A percentile compares a stretch with the other conserved stretches of the same genome.
Evolutionary conservation across 139 green algal species (phyloP).

Genomic region (Ettlia oleoabundans): DNA sequence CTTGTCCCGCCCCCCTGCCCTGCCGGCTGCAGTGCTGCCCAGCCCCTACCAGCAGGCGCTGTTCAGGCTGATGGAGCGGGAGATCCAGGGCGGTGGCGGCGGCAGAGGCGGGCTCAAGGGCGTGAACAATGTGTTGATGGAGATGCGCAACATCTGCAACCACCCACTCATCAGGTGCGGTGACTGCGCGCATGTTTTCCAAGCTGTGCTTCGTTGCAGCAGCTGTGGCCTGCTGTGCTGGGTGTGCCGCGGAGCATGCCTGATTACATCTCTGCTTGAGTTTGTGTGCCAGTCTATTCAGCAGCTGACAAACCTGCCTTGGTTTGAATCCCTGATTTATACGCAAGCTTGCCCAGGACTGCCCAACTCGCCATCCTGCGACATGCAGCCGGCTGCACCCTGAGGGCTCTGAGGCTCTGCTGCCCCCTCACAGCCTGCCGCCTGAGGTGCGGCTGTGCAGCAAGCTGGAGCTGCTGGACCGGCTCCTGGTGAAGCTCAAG

Average conservation of each 20-base stretch:
- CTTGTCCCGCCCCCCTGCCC: neutral
- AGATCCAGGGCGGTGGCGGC: slow-evolving; percentile 5
- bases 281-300: too few relatives aligned
- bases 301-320: too few relatives aligned
- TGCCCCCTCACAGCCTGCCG: slow-evolving; percentile 63
- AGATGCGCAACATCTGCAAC: slow-evolving; percentile 89
- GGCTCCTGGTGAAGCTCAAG: slow-evolving; percentile 88
- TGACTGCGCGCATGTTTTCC: too few relatives aligned
- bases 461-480: slow-evolving; percentile 95
- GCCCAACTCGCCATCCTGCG: neutral
- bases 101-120: slow-evolving; percentile 21
- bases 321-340: too few relatives aligned
- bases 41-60: slow-evolving; percentile 36
- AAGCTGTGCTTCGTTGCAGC: too few relatives aligned
- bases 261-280: neutral
- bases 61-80: slow-evolving; percentile 14
- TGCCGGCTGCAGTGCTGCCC: slow-evolving; percentile 31
- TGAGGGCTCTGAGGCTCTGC: slow-evolving; percentile 45
- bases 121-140: slow-evolving; percentile 71
- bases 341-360: slow-evolving; percentile 11
- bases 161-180: slow-evolving; percentile 73
- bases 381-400: slow-evolving; percentile 66
- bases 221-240: neutral
- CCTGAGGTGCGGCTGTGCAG: slow-evolving; percentile 67
- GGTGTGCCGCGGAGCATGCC: neutral